Evolutionary conservation across 176 grass and related monocot species (phyloP).

Genomic region (Musa acuminata): DNA sequence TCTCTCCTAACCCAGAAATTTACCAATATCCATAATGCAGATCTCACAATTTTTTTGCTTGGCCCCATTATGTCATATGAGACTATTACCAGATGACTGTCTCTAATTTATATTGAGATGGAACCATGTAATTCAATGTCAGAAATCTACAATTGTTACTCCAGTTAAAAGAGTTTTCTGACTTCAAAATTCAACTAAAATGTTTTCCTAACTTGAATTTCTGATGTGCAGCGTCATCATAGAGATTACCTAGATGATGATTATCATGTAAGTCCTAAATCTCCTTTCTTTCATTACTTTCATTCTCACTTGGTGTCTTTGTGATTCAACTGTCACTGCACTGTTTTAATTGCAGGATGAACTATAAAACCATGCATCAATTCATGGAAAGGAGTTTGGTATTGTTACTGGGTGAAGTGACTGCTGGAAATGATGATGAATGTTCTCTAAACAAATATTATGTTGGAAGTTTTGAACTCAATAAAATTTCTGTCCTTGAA

Average conservation of each 20-base stretch:
- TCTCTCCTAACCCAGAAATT: neutral
- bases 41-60: too few species aligned
- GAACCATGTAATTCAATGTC: too few species aligned
- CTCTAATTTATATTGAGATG: too few species aligned
- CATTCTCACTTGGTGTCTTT: neutral
- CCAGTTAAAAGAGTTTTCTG: neutral
- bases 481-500: neutral
- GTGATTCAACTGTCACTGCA: conserved; percentile 1
- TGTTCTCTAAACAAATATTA: neutral
- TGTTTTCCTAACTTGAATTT: conserved; percentile 17
- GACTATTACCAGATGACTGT: neutral
- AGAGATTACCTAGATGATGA: conserved; percentile 85
- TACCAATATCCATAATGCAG: too few species aligned
- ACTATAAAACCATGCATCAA: conserved; percentile 28
- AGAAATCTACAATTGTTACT: neutral
- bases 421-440: neutral
- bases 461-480: neutral
- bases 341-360: conserved; percentile 62
- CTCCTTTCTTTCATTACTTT: neutral
- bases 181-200: neutral
- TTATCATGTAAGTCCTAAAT: conserved; percentile 75
- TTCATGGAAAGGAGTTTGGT: neutral
- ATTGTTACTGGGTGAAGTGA: neutral
- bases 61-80: neutral
- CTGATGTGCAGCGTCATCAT: conserved; percentile 39